Conservation (phyloP, 331 rosid genomes). For the Acacia concinna region DNA sequence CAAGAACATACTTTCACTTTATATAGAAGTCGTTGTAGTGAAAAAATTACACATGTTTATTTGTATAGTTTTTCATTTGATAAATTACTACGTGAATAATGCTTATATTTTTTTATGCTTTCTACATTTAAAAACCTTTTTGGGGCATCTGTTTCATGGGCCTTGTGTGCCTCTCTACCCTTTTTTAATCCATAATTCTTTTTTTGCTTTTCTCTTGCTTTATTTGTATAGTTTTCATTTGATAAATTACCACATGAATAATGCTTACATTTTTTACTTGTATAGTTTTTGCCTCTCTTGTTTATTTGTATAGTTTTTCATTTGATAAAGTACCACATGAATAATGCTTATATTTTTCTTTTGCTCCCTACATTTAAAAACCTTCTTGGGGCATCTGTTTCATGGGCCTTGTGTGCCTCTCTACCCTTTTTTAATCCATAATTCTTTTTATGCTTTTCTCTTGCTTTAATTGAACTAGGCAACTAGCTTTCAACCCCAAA, state of each 20-base stretch:
- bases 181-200: conserved; percentile 17
- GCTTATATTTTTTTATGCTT: neutral
- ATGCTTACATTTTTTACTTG: too few species aligned
- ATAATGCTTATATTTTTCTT: neutral
- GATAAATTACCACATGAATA: too few species aligned
- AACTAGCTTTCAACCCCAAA: conserved; percentile 96
- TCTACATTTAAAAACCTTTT: neutral
- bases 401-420: neutral
- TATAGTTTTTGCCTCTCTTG: too few species aligned
- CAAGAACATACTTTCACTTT: neutral
- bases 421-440: neutral
- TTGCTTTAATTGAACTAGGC: conserved; percentile 64
- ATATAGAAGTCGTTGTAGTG: neutral
- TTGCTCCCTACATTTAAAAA: neutral
- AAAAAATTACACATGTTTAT: neutral
- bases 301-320: neutral
- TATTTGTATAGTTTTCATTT: too few species aligned
- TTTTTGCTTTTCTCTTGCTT: conserved; percentile 32
- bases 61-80: neutral
- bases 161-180: neutral
- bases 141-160: neutral
- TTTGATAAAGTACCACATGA: conserved; percentile 2
- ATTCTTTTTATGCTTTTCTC: conserved; percentile 32
- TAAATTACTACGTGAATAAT: neutral
- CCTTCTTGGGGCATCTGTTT: neutral